Evolutionary conservation across 1,284 basidiomycete species (phyloP), one percentile per base, ranked within the genome.

Genomic region (Heterobasidion annosum): DNA sequence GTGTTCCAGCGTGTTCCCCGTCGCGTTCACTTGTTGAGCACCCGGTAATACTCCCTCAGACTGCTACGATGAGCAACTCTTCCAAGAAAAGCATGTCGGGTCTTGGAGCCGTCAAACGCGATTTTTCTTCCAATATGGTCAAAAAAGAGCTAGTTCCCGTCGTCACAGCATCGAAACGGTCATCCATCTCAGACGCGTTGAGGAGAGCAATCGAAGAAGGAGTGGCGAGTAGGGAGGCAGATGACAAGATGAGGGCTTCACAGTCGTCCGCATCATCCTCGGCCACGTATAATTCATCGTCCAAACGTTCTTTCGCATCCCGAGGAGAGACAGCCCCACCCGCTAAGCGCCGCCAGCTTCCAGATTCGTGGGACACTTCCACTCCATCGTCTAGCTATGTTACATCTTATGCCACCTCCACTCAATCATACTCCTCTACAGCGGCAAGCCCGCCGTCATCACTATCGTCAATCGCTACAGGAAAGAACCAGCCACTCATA

Each of bases 171-270:
- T 33, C 54, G 34, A 59, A 55, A 50, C 52, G 58, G 16, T 52
- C 51, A 12, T 44, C 35, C 8, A 34, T 60, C 34, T 60, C 59
- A 8, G 56, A 53, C 18, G 44, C 55, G 7, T 44, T 60, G 16
- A 54, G 51, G 18, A 57, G 56, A 34, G 58, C 56, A 34, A 60
- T 60, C n/a, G 54, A 59, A 34, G 56, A 57, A 32, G 58, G 59
- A n/a, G 49, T 59, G 3, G 59, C 59, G 16, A 57, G 48, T 25
- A 53, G 59, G 18, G 58, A 55, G 15, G 54, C 52, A 13, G 34
- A 46, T 16, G 55, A 32, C 16, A 57, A 48, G 9, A 37, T 12
- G 5, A 25, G 44, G 12, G n/a, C n/a, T 9, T 18, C 16, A 10
- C 15, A 40, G 9, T 16, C 57, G 40, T 32, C 25, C 34, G 1